Evolutionary conservation across 2,329 filamentous ascomycete species (phyloP), one percentile per base, ranked within the genome.

Genomic region (Fusarium dimerum): DNA sequence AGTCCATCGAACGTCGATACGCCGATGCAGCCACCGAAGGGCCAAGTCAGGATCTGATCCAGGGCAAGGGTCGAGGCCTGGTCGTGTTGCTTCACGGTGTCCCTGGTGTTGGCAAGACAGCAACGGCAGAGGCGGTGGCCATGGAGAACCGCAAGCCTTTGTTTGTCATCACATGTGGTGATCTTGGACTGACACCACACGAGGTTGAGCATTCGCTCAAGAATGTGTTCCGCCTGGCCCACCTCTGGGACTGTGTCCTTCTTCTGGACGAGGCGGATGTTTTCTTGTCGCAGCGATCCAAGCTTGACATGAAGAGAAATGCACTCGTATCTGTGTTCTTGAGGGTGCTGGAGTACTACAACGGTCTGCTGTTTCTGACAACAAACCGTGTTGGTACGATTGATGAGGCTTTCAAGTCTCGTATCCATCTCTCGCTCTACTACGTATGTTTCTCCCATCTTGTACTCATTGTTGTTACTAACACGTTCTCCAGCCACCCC

Each of bases 391-490:
- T 78, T 6, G 75, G 76, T 15, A 67, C 68, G 2, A 71, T 81
- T 4, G 78, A 81, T 46, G 76, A 77, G 50, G 78, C 78, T 0
- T 78, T 79, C 65, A 73, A 73, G 62, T 79, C 76, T 2, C 72
- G 77, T 15, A 76, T 79, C 39, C 76, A 79, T 49, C 57, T 77
- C 16, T 72, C 66, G 1, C 64, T 79, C 1, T 76, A 74, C 66
- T 78, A 78, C 50, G 54, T 54, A 56, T 54, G 57, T 36, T n/a
- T 42, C 13, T 42, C 6, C 34, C 15, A 43, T 26, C 5, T 15
- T 1, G 11, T 15, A 15, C 16, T n/a, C 16, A 2, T 3, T 38
- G 1, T 40, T 2, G 29, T 18, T 42, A 36, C 45, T 51, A 13
- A 50, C 34, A n/a, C 3, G 17, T 26, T 9, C 2, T 18, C 3